Evolutionary conservation across 2,329 filamentous ascomycete genomes (phyloP), one percentile per base, ranked within the genome.

Genomic region (Alternaria gaisen): DNA sequence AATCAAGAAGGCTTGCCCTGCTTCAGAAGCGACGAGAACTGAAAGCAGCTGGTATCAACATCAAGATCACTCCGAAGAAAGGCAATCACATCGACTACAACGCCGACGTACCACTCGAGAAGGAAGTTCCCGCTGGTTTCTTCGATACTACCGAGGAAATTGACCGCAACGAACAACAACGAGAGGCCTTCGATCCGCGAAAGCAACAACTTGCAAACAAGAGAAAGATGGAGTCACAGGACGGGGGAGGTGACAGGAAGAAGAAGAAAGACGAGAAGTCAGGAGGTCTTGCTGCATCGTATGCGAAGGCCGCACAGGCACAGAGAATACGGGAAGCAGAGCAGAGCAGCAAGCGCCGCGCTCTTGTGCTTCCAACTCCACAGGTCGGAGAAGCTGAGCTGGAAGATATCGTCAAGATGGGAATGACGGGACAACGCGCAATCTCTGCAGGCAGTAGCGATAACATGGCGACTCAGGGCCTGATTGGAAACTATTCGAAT

Each of bases 61-160:
- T 98, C 83, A 99, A 98, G 81, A 90, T 98, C 58, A 89, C 89
- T 3, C 95, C 91, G 14, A 88, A 91, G 62, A 98, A 98, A 83
- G 90, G 93, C 83, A 95, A 95, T 0, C 91, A 98, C 82, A 99
- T 99, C 93, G 95, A 99, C 80, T 99, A 99, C 83, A 99, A 99
- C 80, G 95, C 95, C 71, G 95, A 99, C 72, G 97, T 99, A 67
- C 95, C 95, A 0, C 98, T 99, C 68, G 95, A 99, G 79, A 97
- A 95, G 80, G 91, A 92, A 66, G 90, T 95, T 0, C 90, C 91
- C 0, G 83, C 89, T 22, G 95, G 95, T 12, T 99, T 99, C 77
- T 97, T 94, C 81, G 94, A 99, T 77, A 99, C 95, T 0, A 84
- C 84, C 4, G 93, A 97, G 14, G 95, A 99, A 76, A 83, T 91